A percentile compares a stretch with the other conserved stretches of the same genome.
Conservation (phyloP, 192 early-diverging fungal species). For the Phlyctochytrium planicorne region DNA sequence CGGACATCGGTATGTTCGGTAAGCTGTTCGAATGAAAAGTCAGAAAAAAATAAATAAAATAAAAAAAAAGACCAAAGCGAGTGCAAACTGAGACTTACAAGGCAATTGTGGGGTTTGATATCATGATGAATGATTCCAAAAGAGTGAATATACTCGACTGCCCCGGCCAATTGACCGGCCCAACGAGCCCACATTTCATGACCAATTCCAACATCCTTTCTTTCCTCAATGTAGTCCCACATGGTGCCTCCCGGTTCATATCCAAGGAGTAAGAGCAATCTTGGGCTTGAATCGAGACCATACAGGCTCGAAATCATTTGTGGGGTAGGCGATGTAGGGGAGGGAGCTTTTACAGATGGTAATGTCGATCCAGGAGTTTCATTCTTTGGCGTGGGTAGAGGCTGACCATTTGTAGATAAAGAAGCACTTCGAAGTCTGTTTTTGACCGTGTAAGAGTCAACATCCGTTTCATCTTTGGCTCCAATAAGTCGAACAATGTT, state of each 20-base stretch:
- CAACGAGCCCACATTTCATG: conserved; percentile 48
- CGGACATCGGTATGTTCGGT: conserved; percentile 41
- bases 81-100: conserved; percentile 30
- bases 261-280: conserved; percentile 48
- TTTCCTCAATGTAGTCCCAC: conserved; percentile 46
- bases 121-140: conserved; percentile 58
- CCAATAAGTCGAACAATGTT: conserved; percentile 51
- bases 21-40: conserved; percentile 31
- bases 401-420: not conserved
- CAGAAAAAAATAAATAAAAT: conserved; percentile 20
- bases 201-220: conserved; percentile 35
- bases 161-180: conserved; percentile 47
- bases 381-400: not conserved
- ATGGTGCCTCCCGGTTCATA: conserved; percentile 45
- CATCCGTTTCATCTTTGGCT: conserved; percentile 41
- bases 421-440: not conserved
- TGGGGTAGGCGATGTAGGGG: not conserved
- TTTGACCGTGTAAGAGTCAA: not conserved
- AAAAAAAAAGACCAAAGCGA: conserved; percentile 8
- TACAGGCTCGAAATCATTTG: not conserved
- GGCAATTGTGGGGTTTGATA: conserved; percentile 60
- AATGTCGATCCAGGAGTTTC: not conserved
- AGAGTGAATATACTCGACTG: conserved; percentile 47
- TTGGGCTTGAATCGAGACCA: conserved; percentile 9
- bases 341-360: not conserved